Percentiles rank a stretch among this genome's conserved stretches.
Conservation (phyloP, 106 monocot genomes). For the Vanilla planifolia region DNA sequence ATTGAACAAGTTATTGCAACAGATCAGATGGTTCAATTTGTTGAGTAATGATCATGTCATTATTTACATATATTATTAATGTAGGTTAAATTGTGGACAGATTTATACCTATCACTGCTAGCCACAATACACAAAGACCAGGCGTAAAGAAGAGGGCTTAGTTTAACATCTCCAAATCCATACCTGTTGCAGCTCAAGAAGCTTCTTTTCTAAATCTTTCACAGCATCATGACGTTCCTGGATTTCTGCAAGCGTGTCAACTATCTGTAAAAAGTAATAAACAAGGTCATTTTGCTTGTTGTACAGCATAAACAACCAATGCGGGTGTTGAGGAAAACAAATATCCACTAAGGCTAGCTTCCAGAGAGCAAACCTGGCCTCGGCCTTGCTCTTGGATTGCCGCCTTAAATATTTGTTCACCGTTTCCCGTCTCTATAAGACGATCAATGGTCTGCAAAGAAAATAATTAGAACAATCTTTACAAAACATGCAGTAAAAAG, state of each 20-base stretch:
- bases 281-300: neutral
- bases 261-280: conserved; percentile 41
- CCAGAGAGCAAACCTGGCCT: conserved; percentile 63
- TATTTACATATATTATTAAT: too few species aligned
- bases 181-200: conserved; percentile 98
- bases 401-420: conserved; percentile 92
- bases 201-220: conserved; percentile 88
- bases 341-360: neutral
- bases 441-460: conserved; percentile 71
- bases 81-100: too few species aligned
- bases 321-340: neutral
- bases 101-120: too few species aligned
- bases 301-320: neutral
- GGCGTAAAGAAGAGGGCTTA: neutral
- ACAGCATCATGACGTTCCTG: conserved; percentile 94
- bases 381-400: conserved; percentile 94
- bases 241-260: conserved; percentile 94
- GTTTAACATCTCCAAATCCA: neutral
- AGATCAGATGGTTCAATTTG: too few species aligned
- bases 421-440: conserved; percentile 91
- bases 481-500: conserved; percentile 2
- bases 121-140: too few species aligned
- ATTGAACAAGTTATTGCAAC: too few species aligned
- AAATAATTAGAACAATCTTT: neutral
- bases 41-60: too few species aligned